phyloP scores from a whole-genome alignment of 306 rosid genomes.

The Alnus rubra region DNA sequence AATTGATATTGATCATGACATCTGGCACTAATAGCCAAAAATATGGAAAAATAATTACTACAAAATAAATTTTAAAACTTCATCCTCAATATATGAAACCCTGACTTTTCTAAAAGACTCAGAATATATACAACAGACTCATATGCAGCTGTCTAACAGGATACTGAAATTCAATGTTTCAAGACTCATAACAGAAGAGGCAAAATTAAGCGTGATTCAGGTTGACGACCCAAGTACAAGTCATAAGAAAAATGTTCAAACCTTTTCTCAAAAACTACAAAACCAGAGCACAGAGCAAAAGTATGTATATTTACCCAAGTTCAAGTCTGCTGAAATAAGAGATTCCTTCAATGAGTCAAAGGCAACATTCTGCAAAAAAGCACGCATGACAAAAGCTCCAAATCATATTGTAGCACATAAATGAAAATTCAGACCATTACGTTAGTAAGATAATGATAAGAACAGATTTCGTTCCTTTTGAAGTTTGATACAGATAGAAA shows the following conservation, averaged over 20 bases:
- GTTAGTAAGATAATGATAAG: neutral
- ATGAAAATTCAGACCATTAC: conserved; percentile 11
- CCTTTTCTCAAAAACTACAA: neutral
- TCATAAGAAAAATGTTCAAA: neutral
- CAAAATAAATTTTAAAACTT: too few relatives aligned
- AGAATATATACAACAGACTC: too few relatives aligned
- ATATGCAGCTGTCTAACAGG: neutral
- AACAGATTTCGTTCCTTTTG: neutral
- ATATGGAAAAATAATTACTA: too few relatives aligned
- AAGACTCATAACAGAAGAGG: neutral
- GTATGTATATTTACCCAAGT: conserved; percentile 49
- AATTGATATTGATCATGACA: neutral
- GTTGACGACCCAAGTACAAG: neutral
- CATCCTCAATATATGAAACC: too few relatives aligned
- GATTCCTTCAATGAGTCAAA: conserved; percentile 78
- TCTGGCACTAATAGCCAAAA: neutral
- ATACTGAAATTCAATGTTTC: neutral
- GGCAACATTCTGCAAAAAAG: conserved; percentile 80
- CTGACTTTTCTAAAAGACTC: too few relatives aligned
- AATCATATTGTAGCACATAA: conserved; percentile 15
- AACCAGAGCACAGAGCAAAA: conserved; percentile 1
- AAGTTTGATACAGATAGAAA: conserved; percentile 9
- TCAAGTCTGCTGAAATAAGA: conserved; percentile 48
- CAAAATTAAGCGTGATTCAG: neutral
- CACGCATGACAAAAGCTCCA: conserved; percentile 23